Conservation (phyloP, 805 yeast genomes). For the Jamesozyma rosinii region DNA sequence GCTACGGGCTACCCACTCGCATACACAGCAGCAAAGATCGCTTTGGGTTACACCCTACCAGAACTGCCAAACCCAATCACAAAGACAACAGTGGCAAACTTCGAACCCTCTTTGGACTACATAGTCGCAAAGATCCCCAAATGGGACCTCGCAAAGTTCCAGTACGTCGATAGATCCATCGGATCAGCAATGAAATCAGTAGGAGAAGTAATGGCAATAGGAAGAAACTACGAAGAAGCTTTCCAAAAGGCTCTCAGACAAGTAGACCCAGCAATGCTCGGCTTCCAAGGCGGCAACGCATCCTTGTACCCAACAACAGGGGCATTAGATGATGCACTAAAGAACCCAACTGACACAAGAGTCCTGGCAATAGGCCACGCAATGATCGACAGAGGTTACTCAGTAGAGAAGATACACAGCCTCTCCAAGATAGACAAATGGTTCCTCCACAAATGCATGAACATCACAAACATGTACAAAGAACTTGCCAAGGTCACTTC, state of each 20-base stretch:
- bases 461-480: conserved; percentile 82
- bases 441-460: conserved; percentile 88
- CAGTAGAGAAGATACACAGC: conserved; percentile 88
- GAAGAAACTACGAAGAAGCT: conserved; percentile 94
- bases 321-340: conserved; percentile 63
- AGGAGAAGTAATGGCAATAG: conserved; percentile 98
- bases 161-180: conserved; percentile 85
- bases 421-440: conserved; percentile 89
- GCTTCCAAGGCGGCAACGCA: conserved; percentile 86
- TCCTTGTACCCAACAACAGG: conserved; percentile 46
- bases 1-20: conserved; percentile 99
- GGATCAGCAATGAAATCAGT: conserved; percentile 98
- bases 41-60: conserved; percentile 86
- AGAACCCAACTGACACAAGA: conserved; percentile 90
- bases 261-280: conserved; percentile 82
- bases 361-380: conserved; percentile 99
- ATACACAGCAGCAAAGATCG: conserved; percentile 96
- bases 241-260: conserved; percentile 96
- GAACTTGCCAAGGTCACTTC: conserved; percentile 60
- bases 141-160: conserved; percentile 95
- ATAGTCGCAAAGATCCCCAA: conserved; percentile 96
- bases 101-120: conserved; percentile 94
- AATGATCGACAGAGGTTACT: conserved; percentile 76
- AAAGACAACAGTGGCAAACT: conserved; percentile 89
- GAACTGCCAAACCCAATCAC: conserved; percentile 95